These are phyloP conservation scores for Calonectria hongkongensis DNA, from an alignment of 2,329 filamentous ascomycete genomes.

Conservation along the genomic window DNA sequence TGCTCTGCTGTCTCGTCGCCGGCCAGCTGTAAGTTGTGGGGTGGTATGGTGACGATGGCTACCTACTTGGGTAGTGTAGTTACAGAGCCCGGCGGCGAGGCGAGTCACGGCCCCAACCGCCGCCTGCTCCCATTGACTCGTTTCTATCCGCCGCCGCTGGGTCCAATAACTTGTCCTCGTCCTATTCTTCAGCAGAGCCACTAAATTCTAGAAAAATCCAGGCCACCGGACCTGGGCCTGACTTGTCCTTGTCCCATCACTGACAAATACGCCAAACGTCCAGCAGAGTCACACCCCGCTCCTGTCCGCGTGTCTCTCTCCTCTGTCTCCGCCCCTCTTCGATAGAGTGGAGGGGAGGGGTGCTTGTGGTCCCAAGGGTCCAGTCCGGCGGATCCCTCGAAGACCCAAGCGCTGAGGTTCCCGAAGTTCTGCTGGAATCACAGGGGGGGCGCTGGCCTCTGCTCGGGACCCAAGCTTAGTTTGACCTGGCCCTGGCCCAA, in stretches of 20 bases:
- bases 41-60: constrained; percentile 28
- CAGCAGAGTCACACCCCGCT: background rate
- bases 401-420: constrained; percentile 36
- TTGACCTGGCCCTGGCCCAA: constrained; percentile 21
- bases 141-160: constrained; percentile 4
- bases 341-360: constrained; percentile 38
- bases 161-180: background rate
- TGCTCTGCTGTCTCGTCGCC: constrained; percentile 14
- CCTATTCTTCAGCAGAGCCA: constrained; percentile 15
- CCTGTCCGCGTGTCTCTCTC: constrained; percentile 25
- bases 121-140: constrained; percentile 4
- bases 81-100: constrained; percentile 1
- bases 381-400: constrained; percentile 40
- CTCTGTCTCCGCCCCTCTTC: constrained; percentile 33
- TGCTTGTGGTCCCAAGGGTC: constrained; percentile 39
- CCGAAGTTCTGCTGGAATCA: constrained; percentile 39
- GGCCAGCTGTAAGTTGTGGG: constrained; percentile 31
- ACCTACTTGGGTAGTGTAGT: constrained; percentile 6
- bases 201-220: constrained; percentile 27
- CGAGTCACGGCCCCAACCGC: constrained; percentile 12
- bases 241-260: background rate
- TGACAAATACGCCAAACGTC: constrained; percentile 4
- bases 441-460: constrained; percentile 31
- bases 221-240: constrained; percentile 4
- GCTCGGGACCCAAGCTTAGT: constrained; percentile 34